Percentiles rank a stretch among this genome's conserved stretches.
These are phyloP conservation scores for Cladorrhinum samala DNA, from an alignment of 495 filamentous ascomycete genomes.

Conservation along the genomic window DNA sequence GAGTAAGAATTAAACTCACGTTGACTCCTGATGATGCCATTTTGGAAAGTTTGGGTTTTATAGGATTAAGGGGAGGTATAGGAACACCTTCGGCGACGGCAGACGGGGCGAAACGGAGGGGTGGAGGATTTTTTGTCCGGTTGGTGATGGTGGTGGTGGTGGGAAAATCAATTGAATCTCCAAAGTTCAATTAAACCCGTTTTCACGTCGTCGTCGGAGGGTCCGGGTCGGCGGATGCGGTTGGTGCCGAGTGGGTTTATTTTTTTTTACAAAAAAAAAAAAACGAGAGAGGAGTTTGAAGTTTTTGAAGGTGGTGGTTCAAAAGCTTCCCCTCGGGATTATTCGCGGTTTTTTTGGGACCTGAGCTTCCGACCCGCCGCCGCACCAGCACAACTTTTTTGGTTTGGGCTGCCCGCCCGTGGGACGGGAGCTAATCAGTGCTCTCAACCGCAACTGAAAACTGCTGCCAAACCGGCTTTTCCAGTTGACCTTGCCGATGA, in stretches of 20 bases:
- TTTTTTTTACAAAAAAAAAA: slow-evolving; percentile 17
- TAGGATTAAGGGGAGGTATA: neutral
- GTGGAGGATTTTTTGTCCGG: slow-evolving; percentile 6
- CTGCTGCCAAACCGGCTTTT: neutral
- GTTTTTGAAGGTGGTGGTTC: neutral
- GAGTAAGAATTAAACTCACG: slow-evolving; percentile 39
- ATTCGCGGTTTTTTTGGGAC: slow-evolving; percentile 26
- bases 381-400: too few relatives aligned
- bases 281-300: neutral
- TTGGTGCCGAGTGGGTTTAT: slow-evolving; percentile 18
- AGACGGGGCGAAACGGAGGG: slow-evolving; percentile 7
- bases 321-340: slow-evolving; percentile 21
- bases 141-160: slow-evolving; percentile 18
- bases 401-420: neutral
- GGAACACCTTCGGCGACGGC: slow-evolving; percentile 1
- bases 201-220: slow-evolving; percentile 27
- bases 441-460: too few relatives aligned
- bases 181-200: slow-evolving; percentile 12
- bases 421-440: too few relatives aligned
- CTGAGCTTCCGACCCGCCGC: slow-evolving; percentile 5
- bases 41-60: slow-evolving; percentile 11
- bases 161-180: slow-evolving; percentile 18
- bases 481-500: neutral
- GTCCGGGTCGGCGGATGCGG: slow-evolving; percentile 15
- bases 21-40: slow-evolving; percentile 59